phyloP scores from a whole-genome alignment of 768 basidiomycete genomes.

The Kwoniella dendrophila region DNA sequence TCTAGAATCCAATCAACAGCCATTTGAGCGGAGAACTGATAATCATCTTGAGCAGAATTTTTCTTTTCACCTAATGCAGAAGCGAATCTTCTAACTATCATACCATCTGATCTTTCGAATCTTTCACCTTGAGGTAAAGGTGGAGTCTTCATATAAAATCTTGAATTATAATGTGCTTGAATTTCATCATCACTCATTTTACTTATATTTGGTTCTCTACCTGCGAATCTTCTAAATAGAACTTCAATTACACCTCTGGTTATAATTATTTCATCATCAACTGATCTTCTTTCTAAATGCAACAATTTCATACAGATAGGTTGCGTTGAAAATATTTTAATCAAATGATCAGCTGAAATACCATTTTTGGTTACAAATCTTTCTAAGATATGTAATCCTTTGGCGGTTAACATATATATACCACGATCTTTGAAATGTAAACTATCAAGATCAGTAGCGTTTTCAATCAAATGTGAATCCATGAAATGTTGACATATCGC shows the following conservation, averaged over 20 bases:
- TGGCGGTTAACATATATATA: constrained; percentile 91
- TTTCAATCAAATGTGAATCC: constrained; percentile 97
- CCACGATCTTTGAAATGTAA: constrained; percentile 97
- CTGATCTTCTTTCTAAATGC: constrained; percentile 87
- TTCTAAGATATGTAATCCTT: constrained; percentile 96
- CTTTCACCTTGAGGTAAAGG: constrained; percentile 29
- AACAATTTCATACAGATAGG: constrained; percentile 97
- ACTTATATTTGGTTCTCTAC: constrained; percentile 75
- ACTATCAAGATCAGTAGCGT: constrained; percentile 84
- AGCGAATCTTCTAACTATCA: constrained; percentile 39
- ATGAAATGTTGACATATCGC: constrained; percentile 99
- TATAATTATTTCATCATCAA: constrained; percentile 97
- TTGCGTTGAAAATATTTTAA: constrained; percentile 83
- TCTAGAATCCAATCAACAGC: constrained; percentile 97
- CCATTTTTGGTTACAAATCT: constrained; percentile 99
- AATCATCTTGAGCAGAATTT: constrained; percentile 53
- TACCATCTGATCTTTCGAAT: constrained; percentile 52
- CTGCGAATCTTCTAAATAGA: constrained; percentile 92
- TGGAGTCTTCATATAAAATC: constrained; percentile 34
- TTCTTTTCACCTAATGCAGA: constrained; percentile 60
- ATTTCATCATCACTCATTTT: constrained; percentile 66
- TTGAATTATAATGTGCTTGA: constrained; percentile 64
- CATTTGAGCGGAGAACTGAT: constrained; percentile 79
- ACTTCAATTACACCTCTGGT: constrained; percentile 90
- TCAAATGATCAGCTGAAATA: constrained; percentile 89